Base-by-base conservation (phyloP, 176 grass and related monocot species). In the Saccharum spontaneum region DNA sequence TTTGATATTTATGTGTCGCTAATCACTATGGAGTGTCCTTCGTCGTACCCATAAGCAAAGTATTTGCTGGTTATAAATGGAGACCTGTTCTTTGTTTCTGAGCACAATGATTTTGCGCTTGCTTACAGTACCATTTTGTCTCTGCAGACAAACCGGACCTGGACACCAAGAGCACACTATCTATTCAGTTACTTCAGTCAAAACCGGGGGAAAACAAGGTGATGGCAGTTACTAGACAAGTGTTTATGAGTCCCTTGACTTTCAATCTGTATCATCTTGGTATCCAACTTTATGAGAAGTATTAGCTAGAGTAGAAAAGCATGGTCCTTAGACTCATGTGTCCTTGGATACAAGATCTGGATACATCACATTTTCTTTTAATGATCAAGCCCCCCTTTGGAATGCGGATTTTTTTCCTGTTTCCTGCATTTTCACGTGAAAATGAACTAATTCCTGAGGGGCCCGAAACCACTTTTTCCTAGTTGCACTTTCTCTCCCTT, bases 111-210 rank as follows among this genome's bases (percentile, higher is more conserved):
- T 69, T 52, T 80, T 71, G 30, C 10, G 1, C n/a, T 77, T 74
- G 11, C 30, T 55, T 75, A 67, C 26, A 20, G 22, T 36, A 63
- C 2, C 55, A 30, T 86, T 90, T 89, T 49, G 22, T 60, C 49
- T 91, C 74, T 78, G 79, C 82, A 97, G 92, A 94, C 22, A 83
- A 81, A 77, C 87, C 74, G 76, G 86, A 79, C 63, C 70, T 78
- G 69, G 88, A 99, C 74, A 91, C 80, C 73, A 71, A 86, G 31
- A 81, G 90, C 75, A 79, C 94, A 49, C 91, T 91, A 86, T 96
- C 97, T 86, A 90, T 94, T 84, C 88, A 94, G 67, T 91, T 91
- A 86, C 88, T 96, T 87, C 80, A 90, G 82, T 12, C 66, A 26
- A 90, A 92, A 76, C 77, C 87, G 49, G 85, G 79, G 22, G 86